Base-by-base conservation (phyloP, 2,329 filamentous ascomycete species). In the Paraphaeosphaeria minitans region DNA sequence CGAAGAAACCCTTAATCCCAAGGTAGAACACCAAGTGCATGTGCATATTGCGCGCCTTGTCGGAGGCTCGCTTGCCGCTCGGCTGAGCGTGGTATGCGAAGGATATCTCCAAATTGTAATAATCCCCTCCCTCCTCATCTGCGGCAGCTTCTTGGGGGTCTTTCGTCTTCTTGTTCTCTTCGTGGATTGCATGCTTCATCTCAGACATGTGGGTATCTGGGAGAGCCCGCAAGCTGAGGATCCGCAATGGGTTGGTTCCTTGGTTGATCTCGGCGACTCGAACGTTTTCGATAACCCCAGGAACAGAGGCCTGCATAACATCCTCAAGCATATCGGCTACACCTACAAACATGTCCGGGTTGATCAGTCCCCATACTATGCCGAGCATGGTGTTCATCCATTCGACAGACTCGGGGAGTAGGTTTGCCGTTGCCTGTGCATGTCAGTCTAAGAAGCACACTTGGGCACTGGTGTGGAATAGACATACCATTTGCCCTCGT, bases 21-120 rank as follows among this genome's bases (percentile, higher is more conserved):
- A 98, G 84, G 65, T 97, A 98, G 75, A 99, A 98, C 9, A 97
- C 87, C 14, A 98, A 79, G 69, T 96, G 90, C 92, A 97, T 97
- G 70, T 96, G 93, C 92, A 97, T 97, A 74, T 97, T 98, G 66
- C 90, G 87, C 6, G 93, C 92, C 77, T 93, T 95, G 47, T 91
- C 89, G 2, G 91, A 89, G 14, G 92, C 84, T 49, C 88, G 85
- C 58, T 82, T 82, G 5, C 86, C 84, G 2, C 86, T 89, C 13
- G 93, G 93, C 73, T 89, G 87, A 10, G 94, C 92, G 71, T 97
- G 93, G 74, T 97, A 97, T 1, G 93, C 93, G 69, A 97, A 89
- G 0, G 92, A 92, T 27, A 91, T 89, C 75, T 97, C 93, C 50
- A 97, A 82, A 69, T 97, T 97, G 81, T 97, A 97, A 72, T 91